These are phyloP conservation scores for Crepidotus variabilis DNA, from an alignment of 768 basidiomycete species.

Conservation along the genomic window DNA sequence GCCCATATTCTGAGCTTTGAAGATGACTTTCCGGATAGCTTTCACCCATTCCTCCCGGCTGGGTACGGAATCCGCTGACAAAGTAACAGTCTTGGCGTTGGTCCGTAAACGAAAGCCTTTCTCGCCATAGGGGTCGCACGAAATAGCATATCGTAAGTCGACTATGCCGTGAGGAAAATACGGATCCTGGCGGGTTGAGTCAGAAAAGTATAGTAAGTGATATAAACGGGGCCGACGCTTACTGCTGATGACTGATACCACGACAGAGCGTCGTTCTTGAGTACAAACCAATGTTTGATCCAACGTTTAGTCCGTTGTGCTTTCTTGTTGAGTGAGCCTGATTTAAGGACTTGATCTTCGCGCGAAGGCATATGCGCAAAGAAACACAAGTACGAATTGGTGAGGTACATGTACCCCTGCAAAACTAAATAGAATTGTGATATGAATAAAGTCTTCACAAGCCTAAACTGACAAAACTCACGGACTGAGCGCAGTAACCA, in stretches of 20 bases:
- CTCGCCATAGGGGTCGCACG: conserved; percentile 78
- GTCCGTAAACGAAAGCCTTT: conserved; percentile 82
- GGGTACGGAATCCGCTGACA: conserved; percentile 77
- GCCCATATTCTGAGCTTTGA: conserved; percentile 95
- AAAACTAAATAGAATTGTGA: conserved; percentile 52
- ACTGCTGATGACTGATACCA: conserved; percentile 97
- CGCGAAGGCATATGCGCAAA: conserved; percentile 91
- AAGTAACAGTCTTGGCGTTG: conserved; percentile 67
- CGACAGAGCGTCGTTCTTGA: conserved; percentile 93
- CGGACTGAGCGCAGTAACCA: conserved; percentile 88
- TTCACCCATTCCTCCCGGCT: conserved; percentile 96
- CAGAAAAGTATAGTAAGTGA: not conserved
- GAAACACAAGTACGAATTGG: conserved; percentile 91
- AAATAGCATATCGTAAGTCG: conserved; percentile 90
- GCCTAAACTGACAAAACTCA: conserved; percentile 43
- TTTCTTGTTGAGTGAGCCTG: conserved; percentile 85
- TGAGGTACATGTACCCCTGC: conserved; percentile 97
- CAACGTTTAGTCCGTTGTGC: conserved; percentile 86
- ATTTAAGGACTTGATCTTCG: conserved; percentile 94
- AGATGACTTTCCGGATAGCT: conserved; percentile 88
- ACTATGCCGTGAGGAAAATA: conserved; percentile 97
- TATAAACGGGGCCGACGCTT: conserved; percentile 19
- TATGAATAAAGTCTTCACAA: conserved; percentile 1
- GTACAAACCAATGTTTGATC: conserved; percentile 94
- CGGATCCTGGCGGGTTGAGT: conserved; percentile 61